phyloP scores from a whole-genome alignment of 176 grass and related monocot genomes.

The Metroxylon sagu region DNA sequence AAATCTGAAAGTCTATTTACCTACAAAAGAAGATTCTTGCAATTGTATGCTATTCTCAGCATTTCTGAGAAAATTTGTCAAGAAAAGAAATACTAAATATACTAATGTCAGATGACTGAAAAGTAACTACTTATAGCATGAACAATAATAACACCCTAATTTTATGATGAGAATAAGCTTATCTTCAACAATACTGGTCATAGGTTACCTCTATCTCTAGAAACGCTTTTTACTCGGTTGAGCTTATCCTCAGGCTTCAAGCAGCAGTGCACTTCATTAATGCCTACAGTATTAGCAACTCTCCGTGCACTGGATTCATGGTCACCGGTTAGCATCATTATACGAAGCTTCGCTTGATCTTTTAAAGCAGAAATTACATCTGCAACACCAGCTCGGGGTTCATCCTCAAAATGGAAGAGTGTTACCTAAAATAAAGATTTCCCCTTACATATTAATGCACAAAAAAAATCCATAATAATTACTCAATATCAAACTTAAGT shows the following conservation, averaged over 20 bases:
- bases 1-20: no score
- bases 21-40: no score
- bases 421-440: conserved; percentile 44
- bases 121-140: no score
- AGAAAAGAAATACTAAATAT: background rate
- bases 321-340: conserved; percentile 97
- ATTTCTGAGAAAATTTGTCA: background rate
- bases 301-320: conserved; percentile 85
- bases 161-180: no score
- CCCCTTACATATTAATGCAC: no score
- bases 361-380: conserved; percentile 90
- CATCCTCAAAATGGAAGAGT: conserved; percentile 97
- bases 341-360: conserved; percentile 68
- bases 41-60: no score
- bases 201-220: conserved; percentile 63
- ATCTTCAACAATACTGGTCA: no score
- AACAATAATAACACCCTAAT: no score
- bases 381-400: conserved; percentile 55
- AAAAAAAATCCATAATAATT: no score
- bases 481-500: no score
- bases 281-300: conserved; percentile 89
- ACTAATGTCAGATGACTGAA: background rate
- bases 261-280: conserved; percentile 64
- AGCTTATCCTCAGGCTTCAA: conserved; percentile 97
- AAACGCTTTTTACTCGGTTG: conserved; percentile 83